Evolutionary conservation across 176 grass and related monocot genomes (phyloP), one percentile per base, ranked within the genome.

Genomic region (Triticum dicoccoides): DNA sequence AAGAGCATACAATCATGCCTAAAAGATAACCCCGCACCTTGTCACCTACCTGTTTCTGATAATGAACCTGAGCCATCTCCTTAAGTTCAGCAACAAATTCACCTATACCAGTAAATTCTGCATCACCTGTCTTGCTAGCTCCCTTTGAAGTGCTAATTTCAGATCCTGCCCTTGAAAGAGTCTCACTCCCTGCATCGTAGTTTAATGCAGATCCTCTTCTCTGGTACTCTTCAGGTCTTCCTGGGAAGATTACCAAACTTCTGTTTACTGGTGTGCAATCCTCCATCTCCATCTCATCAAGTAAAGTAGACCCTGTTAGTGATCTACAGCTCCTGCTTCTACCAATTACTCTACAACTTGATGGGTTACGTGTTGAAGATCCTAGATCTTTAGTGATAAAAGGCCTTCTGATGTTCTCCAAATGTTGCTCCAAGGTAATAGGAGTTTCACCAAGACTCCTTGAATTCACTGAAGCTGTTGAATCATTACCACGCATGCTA

Each of bases 241-340:
- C 94, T 47, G 88, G 88, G 45, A 98, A 94, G 44, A 82, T 89
- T 21, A 88, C 87, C 75, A 92, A 78, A 87, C 90, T 94, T 93
- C 83, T 84, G 84, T 84, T 91, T 62, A 95, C 90, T 56, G 94
- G 94, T 34, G 94, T 96, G 76, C 69, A 89, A 84, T 88, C 89
- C 87, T 93, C 88, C 52, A 59, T 73, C 70, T 90, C 87, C 38
- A 84, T 63, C 42, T 89, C 90, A 77, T 90, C 87, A 76, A 89
- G 85, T 82, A 89, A 76, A 73, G 91, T 79, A 79, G 91, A 90
- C 64, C 84, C 68, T 77, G 82, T 84, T 56, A 89, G 45, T 65
- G 89, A 92, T 82, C 87, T 96, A 85, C 97, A 98, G 71, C 97
- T 98, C 90, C 88, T 95, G 85, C 97, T 98, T 92, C 97, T 98